Percentiles rank a stretch among this genome's conserved stretches.
Conservation (phyloP, 2,329 filamentous ascomycete genomes). For the Diaporthe citriasiana region DNA sequence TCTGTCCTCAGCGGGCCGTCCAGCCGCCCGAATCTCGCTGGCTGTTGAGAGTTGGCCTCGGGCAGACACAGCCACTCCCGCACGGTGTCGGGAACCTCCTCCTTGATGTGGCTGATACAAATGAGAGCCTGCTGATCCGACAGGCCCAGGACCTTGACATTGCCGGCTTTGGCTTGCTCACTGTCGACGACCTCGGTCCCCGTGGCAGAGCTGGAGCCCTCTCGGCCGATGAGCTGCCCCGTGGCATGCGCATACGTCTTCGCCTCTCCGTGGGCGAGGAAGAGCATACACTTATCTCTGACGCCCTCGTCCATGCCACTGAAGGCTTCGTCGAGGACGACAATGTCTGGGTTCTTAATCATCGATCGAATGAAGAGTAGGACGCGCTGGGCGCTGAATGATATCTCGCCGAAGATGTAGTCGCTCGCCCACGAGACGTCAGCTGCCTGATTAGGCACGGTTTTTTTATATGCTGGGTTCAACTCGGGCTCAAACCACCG, state of each 20-base stretch:
- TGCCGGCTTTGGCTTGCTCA: conserved; percentile 58
- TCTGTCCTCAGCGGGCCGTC: conserved; percentile 72
- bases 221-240: conserved; percentile 15
- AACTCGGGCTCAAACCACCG: conserved; percentile 85
- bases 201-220: conserved; percentile 37
- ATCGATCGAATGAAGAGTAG: conserved; percentile 86
- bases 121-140: conserved; percentile 82
- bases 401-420: conserved; percentile 78
- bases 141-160: conserved; percentile 72
- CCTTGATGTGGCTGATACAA: conserved; percentile 91
- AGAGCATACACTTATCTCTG: conserved; percentile 88
- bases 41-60: conserved; percentile 74
- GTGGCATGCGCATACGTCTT: conserved; percentile 55
- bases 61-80: conserved; percentile 90
- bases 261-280: conserved; percentile 76
- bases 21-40: conserved; percentile 75
- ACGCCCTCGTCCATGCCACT: conserved; percentile 86
- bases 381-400: conserved; percentile 87
- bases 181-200: conserved; percentile 61
- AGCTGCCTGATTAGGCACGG: conserved; percentile 36
- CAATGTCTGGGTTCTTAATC: conserved; percentile 83
- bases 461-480: conserved; percentile 63
- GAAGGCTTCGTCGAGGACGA: conserved; percentile 90
- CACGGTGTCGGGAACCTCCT: conserved; percentile 89
- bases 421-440: conserved; percentile 75